A percentile compares a stretch with the other conserved stretches of the same genome.
phyloP scores from a whole-genome alignment of 2,329 filamentous ascomycete genomes.

The Paecilomyces formosus region DNA sequence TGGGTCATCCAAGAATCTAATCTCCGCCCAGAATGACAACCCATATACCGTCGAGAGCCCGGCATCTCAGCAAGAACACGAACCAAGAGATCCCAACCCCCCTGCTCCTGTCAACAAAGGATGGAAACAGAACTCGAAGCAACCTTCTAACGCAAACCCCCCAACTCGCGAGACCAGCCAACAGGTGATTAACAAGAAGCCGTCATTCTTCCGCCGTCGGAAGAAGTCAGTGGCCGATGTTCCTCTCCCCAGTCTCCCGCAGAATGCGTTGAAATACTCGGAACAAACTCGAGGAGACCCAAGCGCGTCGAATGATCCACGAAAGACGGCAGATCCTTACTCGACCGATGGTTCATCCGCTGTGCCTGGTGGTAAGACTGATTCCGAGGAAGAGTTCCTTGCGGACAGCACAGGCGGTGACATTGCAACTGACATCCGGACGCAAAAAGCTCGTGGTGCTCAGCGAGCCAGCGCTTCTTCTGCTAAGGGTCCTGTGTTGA shows the following conservation, averaged over 20 bases:
- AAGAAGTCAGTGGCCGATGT: conserved; percentile 78
- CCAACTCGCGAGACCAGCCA: conserved; percentile 26
- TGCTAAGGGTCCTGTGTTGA: conserved; percentile 13
- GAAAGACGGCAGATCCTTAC: conserved; percentile 82
- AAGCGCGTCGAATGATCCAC: conserved; percentile 71
- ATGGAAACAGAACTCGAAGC: conserved; percentile 19
- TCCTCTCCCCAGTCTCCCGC: conserved; percentile 46
- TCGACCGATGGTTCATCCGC: conserved; percentile 36
- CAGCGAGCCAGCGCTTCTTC: conserved; percentile 14
- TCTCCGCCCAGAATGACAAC: conserved; percentile 14
- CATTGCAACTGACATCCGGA: conserved; percentile 4
- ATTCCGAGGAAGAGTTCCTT: conserved; percentile 14
- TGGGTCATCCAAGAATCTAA: conserved; percentile 58
- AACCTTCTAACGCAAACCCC: conserved; percentile 13
- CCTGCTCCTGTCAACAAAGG: conserved; percentile 13
- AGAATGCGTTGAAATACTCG: conserved; percentile 31
- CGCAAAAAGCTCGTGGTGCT: conserved; percentile 2
- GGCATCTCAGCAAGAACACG: conserved; percentile 18
- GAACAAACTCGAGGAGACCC: conserved; percentile 28
- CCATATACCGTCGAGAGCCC: conserved; percentile 12
- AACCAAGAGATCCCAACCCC: conserved; percentile 7
- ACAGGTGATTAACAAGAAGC: conserved; percentile 76
- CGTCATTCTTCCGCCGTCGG: conserved; percentile 85
- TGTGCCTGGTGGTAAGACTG: conserved; percentile 3
- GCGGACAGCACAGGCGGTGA: conserved; percentile 10